Evolutionary conservation across 352 stramenopile genomes (phyloP), one percentile per base, ranked within the genome.

Genomic region (Globisporangium orthogonon): DNA sequence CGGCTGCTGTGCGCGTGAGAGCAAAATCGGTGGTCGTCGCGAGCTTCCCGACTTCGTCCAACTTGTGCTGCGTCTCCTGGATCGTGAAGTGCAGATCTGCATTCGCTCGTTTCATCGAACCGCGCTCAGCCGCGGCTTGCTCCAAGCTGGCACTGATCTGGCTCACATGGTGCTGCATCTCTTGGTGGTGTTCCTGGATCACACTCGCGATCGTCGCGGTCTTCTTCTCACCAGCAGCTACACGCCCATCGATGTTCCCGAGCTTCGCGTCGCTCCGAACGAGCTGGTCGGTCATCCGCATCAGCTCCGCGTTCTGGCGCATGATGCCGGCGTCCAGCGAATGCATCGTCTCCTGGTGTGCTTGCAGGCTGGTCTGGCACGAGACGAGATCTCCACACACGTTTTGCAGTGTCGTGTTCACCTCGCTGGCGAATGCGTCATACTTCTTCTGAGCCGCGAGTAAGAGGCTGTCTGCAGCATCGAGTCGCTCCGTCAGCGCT

Each of bases 141-240:
- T 84, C 72, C 23, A 76, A 47, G 0, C 31, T 40, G 7, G 61
- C 57, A 28, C 69, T 54, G 6, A 83, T 45, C 6, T 65, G 58
- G 3, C 40, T 43, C 4, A 79, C 60, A 3, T 73, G 51, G 9
- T 70, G 57, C n/a, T 70, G 65, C 29, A 69, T 54, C 40, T 84
- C 74, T 5, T 84, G 68, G 7, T 81, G 67, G 14, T 77, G 65
- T 23, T 86, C 76, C 44, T 80, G 62, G 3, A 85, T 46, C 5
- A 73, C 57, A 0, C 52, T 66, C 7, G 63, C 54, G 3, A 74
- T 53, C 4, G 64, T 75, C 11, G 45, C 53, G 9, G 66, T 47
- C 49, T 83, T 76, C 62, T 88, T 88, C 37, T 86, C 75, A 5
- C 62, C 62, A 14, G 70, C 35, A 1, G 70, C 60, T 0, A 84